Evolutionary conservation across 2,329 filamentous ascomycete species (phyloP).

Genomic region (Pestalotiopsis sp.): DNA sequence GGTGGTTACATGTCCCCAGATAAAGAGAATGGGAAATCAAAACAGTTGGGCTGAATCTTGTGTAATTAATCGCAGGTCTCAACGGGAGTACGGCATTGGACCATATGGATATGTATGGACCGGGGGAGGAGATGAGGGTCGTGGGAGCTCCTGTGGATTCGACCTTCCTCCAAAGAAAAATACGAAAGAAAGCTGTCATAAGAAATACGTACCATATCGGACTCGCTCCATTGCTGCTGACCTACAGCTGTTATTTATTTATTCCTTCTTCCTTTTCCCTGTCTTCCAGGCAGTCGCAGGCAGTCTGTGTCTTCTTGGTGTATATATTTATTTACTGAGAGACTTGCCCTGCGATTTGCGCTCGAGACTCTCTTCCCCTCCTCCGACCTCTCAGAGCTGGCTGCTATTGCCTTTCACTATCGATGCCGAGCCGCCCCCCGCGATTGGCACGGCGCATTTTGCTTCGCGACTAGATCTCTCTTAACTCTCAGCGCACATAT

Average conservation of each 20-base stretch:
- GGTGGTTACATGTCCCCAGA: conserved; percentile 16
- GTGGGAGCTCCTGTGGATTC: neutral
- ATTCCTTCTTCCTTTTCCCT: neutral
- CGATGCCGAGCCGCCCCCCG: neutral
- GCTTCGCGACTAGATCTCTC: neutral
- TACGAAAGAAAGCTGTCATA: neutral
- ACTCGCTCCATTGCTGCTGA: neutral
- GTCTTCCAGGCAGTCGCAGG: neutral
- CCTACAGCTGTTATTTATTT: neutral
- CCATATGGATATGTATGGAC: neutral
- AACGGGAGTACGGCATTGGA: conserved; percentile 2
- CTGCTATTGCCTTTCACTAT: neutral
- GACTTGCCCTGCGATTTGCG: neutral
- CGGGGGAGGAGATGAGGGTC: neutral
- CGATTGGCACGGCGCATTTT: neutral
- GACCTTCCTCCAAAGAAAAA: neutral
- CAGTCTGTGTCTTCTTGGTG: neutral
- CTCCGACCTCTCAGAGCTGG: neutral
- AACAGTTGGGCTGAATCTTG: neutral
- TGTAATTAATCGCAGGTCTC: neutral
- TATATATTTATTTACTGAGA: neutral
- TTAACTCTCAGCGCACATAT: neutral
- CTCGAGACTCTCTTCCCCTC: neutral
- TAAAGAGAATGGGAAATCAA: neutral
- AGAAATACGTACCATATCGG: neutral